Evolutionary conservation across 345 rosid genomes (phyloP).

Genomic region (Microcos paniculata): DNA sequence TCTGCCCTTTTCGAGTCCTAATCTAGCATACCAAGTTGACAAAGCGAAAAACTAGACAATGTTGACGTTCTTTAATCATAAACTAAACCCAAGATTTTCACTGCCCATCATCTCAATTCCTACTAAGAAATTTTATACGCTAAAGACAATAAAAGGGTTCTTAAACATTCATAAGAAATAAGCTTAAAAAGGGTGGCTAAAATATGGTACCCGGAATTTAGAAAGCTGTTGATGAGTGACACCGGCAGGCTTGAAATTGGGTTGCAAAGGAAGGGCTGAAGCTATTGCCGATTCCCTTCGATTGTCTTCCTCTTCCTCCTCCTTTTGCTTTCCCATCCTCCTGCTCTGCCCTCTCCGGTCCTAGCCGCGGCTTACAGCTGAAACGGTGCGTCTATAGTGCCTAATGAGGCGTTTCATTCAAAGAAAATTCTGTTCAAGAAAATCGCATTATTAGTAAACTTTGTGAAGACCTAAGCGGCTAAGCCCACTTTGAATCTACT

Average conservation of each 20-base stretch:
- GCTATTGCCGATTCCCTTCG: conserved; percentile 56
- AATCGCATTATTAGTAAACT: too few relatives aligned
- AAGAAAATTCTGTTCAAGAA: too few relatives aligned
- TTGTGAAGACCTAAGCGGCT: too few relatives aligned
- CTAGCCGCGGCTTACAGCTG: neutral
- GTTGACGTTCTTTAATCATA: neutral
- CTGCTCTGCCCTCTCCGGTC: neutral
- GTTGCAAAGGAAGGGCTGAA: conserved; percentile 39
- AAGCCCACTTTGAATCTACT: too few relatives aligned
- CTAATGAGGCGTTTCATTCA: neutral
- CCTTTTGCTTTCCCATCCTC: conserved; percentile 8
- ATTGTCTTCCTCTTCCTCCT: conserved; percentile 44
- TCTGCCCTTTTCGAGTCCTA: neutral
- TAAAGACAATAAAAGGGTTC: neutral
- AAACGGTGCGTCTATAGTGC: neutral
- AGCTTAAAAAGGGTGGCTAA: neutral
- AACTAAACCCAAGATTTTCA: neutral
- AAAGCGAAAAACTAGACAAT: neutral
- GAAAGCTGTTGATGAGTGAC: conserved; percentile 47
- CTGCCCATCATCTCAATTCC: neutral
- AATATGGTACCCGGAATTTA: conserved; percentile 47
- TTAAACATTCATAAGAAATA: neutral
- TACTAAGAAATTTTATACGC: neutral
- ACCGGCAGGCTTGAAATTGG: conserved; percentile 41
- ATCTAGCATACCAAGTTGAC: neutral